phyloP scores from a whole-genome alignment of 352 stramenopile genomes.

The Globisporangium radiosum region DNA sequence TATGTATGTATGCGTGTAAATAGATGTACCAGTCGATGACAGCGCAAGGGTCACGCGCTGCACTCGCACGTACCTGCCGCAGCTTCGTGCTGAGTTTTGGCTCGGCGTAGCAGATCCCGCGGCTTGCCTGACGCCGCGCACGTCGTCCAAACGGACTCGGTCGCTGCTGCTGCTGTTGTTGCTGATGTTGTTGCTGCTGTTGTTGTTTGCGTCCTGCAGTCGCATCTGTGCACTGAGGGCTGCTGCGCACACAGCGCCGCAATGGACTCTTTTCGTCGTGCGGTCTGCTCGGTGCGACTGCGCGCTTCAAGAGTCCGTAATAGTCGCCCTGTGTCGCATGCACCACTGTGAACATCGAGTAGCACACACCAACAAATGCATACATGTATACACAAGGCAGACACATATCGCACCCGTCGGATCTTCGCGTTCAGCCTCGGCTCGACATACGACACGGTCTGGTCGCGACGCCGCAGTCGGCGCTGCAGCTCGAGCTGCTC shows the following conservation, averaged over 20 bases:
- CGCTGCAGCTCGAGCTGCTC: slow-evolving; percentile 13
- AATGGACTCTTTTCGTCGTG: slow-evolving; percentile 9
- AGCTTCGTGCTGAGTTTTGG: slow-evolving; percentile 80
- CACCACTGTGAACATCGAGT: not conserved
- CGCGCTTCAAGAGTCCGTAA: slow-evolving; percentile 48
- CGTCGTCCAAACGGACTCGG: slow-evolving; percentile 3
- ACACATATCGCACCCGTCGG: slow-evolving; percentile 24
- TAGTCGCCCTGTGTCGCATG: slow-evolving; percentile 41
- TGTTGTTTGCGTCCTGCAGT: not conserved
- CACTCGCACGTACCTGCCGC: slow-evolving; percentile 40
- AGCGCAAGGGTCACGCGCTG: not conserved
- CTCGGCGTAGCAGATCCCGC: slow-evolving; percentile 50
- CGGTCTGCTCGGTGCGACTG: slow-evolving; percentile 9
- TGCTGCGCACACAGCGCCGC: slow-evolving; percentile 14
- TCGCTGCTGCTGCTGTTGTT: not conserved
- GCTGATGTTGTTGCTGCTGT: not conserved
- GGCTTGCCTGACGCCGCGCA: slow-evolving; percentile 18
- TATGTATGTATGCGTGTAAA: too few relatives aligned
- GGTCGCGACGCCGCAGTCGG: slow-evolving; percentile 33
- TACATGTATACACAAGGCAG: not conserved
- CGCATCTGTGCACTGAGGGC: too few relatives aligned
- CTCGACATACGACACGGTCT: slow-evolving; percentile 44
- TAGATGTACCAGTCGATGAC: not conserved
- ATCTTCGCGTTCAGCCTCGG: slow-evolving; percentile 61
- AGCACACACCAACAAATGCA: not conserved